Base-by-base conservation (phyloP, 345 rosid species). In the Geranium brycei region DNA sequence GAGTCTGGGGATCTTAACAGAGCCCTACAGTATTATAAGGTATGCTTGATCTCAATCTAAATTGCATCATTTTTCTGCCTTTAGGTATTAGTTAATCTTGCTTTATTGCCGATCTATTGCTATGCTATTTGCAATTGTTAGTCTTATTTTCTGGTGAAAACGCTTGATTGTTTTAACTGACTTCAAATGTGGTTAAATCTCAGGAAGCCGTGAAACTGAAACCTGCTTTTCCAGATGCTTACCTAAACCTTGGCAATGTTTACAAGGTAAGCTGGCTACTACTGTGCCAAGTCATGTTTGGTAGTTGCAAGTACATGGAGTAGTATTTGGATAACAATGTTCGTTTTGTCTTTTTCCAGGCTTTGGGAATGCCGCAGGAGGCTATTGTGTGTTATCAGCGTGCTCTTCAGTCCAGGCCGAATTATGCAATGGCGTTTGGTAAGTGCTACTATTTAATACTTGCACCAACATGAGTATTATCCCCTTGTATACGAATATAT, bases 21-120 rank as follows among this genome's bases (percentile, higher is more conserved):
- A 77, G 99, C 99, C 65, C 88, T 87, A 68, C 96, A 91, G 56
- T 95, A 95, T 75, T 93, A 93, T 70, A 87, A 91, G 97, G 99
- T 88, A 69, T 13, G 7, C 11, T 60, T 19, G 57, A 32, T 8
- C 40, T 66, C 58, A 62, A 58, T 51, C 60, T 61, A 17, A 31
- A n/a, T 57, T 53, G 12, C 31, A 19, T 60, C 16, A 13, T 41
- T 57, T 61, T 31, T 47, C 8, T 41, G 18, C 14, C 5, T 28
- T 23, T 30, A 19, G 15, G 31, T 55, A 19, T 62, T 51, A 28
- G 18, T 35, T 41, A 62, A 47, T 7, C 14, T 62, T 41, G 28
- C 31, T 38, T 17, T 62, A 23, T 23, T 23, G 41, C 0, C 41
- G 10, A 35, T 35, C 41, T 7, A 7, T 47, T 0, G 13, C 13